Evolutionary conservation across 768 basidiomycete species (phyloP), one percentile per base, ranked within the genome.

Genomic region (Rhodosporidiobolus odoratus): DNA sequence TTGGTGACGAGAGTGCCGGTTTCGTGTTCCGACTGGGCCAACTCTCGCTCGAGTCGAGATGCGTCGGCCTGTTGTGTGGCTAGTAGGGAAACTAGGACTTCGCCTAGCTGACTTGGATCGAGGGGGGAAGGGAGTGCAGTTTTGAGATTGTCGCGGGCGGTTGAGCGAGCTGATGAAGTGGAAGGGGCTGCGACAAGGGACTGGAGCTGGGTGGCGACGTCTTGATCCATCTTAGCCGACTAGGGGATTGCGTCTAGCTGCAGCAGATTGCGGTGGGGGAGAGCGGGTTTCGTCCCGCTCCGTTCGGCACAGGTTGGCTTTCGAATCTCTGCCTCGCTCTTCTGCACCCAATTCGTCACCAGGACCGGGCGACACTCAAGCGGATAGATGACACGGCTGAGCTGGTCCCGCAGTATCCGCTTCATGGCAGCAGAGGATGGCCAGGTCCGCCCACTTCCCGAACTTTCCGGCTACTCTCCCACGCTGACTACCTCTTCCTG

Each of bases 361-460:
- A 57, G 56, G 40, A 37, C 56, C 25, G 5, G 15, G n/a, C 23
- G 43, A 16, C 16, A 52, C 54, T 21, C 48, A 17, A 23, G 3
- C 40, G n/a, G 16, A 27, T 12, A 35, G 19, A 21, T 4, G 2
- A 2, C 19, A 27, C 19, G 17, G 9, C 27, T 27, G 21, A n/a
- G n/a, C n/a, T 68, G 67, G 62, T 47, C 40, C 0, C 62, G 64
- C 34, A 4, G 50, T n/a, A 68, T 74, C 52, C 66, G 73, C 34
- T 74, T 74, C 53, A 43, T 71, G 17, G 73, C 73, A 12, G 13
- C 34, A 4, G 73, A 74, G 37, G 73, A 74, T 45, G 66, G 56
- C 27, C 21, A 68, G 56, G 73, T 71, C 19, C 52, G 65, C 32
- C n/a, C 30, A 2, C 34, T 12, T 21, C 41, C 17, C n/a, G 5